Evolutionary conservation across 345 rosid species (phyloP), one percentile per base, ranked within the genome.

Genomic region (Euphorbia tirucalli): DNA sequence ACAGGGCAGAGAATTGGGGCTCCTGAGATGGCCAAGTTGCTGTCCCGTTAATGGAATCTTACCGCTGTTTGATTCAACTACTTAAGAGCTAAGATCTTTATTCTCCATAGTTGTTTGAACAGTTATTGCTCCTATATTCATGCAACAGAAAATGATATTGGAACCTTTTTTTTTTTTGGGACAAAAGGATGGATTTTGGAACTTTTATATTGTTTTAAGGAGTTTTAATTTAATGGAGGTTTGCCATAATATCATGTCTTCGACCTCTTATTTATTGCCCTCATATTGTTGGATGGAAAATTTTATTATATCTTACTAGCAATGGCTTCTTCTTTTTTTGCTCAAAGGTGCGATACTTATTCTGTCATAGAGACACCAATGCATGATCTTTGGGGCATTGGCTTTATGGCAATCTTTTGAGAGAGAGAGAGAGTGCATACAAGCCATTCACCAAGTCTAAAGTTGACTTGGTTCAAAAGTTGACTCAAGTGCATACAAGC

Each of bases 21-120:
- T 19, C 14, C n/a, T 27, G 70, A 66, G 70, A 16, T 66, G 19
- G 6, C 25, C 70, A 66, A 66, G 57, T 18, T 66, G 57, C 56
- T 66, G 39, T 16, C 57, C 18, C 10, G 10, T 16, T 48, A 19
- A 30, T 25, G 7, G 32, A 39, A 13, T 37, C 31, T 35, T 31
- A n/a, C 18, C 44, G 21, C 19, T n/a, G 27, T 4, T 11, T 39
- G 24, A 66, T 5, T 35, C 28, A n/a, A 11, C 66, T 37, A 13
- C 14, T 62, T 11, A 10, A 22, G 49, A 37, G 30, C 46, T 63
- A n/a, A 39, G 27, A n/a, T 15, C 4, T 21, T 18, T 60, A 28
- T 30, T 31, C 10, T 41, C 4, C 11, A 19, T 48, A 19, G 11
- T 66, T 48, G 19, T 22, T 10, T 27, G 13, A 18, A 22, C 41